Percentiles rank a stretch among this genome's conserved stretches.
phyloP scores from a whole-genome alignment of 768 basidiomycete species.

The Neoboletus brunneissimus region DNA sequence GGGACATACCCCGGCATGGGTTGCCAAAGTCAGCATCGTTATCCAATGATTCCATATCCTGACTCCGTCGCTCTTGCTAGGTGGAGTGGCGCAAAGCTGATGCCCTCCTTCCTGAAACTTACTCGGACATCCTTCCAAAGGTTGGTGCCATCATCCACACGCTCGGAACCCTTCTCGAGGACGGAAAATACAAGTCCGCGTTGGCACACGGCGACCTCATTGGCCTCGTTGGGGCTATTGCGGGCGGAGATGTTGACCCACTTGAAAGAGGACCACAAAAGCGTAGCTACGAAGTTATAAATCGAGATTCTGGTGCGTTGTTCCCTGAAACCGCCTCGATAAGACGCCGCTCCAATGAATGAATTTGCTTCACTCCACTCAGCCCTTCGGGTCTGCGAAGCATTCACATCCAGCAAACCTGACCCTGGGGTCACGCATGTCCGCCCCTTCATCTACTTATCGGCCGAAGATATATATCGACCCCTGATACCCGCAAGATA shows the following conservation, averaged over 20 bases:
- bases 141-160: conserved; percentile 88
- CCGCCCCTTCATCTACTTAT: conserved; percentile 89
- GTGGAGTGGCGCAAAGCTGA: conserved; percentile 87
- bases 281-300: conserved; percentile 73
- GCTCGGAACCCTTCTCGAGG: conserved; percentile 85
- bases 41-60: conserved; percentile 5
- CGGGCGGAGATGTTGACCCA: conserved; percentile 52
- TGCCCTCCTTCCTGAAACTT: conserved; percentile 74
- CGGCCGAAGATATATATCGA: conserved; percentile 83
- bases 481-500: conserved; percentile 85
- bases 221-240: conserved; percentile 48
- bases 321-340: conserved; percentile 8
- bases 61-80: conserved; percentile 36
- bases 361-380: conserved; percentile 12
- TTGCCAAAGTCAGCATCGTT: conserved; percentile 52
- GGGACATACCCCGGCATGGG: conserved; percentile 89
- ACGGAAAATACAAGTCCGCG: conserved; percentile 73
- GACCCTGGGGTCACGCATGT: conserved; percentile 26
- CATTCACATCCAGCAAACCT: conserved; percentile 55
- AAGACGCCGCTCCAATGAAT: conserved; percentile 5
- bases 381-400: conserved; percentile 77
- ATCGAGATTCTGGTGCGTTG: conserved; percentile 82
- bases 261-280: conserved; percentile 44
- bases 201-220: conserved; percentile 57
- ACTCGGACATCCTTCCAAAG: conserved; percentile 61